phyloP scores from a whole-genome alignment of 225 moss, liverwort and hornwort genomes.

The Ulota crispa region DNA sequence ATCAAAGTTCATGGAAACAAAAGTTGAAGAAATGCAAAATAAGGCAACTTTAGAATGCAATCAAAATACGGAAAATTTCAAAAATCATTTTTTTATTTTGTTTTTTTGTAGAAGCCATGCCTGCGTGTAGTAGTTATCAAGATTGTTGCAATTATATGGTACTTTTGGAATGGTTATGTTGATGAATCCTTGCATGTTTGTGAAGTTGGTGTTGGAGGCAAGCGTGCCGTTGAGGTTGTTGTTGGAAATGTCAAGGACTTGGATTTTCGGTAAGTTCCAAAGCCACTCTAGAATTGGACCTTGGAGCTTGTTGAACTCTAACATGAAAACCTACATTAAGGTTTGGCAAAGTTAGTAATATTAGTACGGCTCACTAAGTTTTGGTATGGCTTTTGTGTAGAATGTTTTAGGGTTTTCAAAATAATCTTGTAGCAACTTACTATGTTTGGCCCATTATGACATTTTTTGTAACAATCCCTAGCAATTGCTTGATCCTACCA shows the following conservation, averaged over 20 bases:
- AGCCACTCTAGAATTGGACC: not conserved
- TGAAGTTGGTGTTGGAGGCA: not conserved
- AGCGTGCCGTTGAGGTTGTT: conserved; percentile 20
- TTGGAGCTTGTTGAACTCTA: conserved; percentile 8
- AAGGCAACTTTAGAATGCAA: not conserved
- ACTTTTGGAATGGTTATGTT: not conserved
- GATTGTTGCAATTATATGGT: conserved; percentile 8
- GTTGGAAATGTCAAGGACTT: conserved; percentile 27
- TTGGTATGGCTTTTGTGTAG: no score
- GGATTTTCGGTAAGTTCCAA: not conserved
- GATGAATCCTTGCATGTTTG: conserved; percentile 17
- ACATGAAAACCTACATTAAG: conserved; percentile 2
- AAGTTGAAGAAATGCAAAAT: not conserved
- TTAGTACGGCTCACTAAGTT: no score
- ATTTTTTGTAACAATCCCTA: no score
- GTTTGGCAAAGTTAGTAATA: not conserved
- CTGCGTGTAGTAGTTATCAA: not conserved
- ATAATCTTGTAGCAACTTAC: no score
- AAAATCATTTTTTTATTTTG: not conserved
- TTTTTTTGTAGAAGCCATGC: not conserved
- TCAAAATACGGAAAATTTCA: not conserved
- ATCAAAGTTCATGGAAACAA: not conserved
- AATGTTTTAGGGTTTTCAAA: no score
- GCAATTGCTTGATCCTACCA: no score
- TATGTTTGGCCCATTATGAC: no score